phyloP scores from a whole-genome alignment of 225 moss, liverwort and hornwort genomes.

The Marchantia polymorpha region DNA sequence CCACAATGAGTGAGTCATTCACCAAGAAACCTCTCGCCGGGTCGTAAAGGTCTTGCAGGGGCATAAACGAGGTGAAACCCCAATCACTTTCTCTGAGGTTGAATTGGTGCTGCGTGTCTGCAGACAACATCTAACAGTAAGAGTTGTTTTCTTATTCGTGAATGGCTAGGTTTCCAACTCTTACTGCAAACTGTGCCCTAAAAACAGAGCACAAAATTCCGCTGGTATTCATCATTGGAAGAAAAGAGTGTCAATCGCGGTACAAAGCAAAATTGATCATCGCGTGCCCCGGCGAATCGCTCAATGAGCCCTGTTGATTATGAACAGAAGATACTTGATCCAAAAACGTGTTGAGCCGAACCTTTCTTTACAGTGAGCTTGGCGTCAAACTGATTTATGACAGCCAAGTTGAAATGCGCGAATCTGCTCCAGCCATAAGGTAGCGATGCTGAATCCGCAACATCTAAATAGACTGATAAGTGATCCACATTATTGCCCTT shows the following conservation, averaged over 20 bases:
- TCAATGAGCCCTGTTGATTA: background rate
- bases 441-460: slow-evolving; percentile 93
- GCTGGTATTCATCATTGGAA: background rate
- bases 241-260: background rate
- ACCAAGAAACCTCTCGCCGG: slow-evolving; percentile 85
- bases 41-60: slow-evolving; percentile 89
- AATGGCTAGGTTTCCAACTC: background rate
- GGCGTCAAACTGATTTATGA: slow-evolving; percentile 88
- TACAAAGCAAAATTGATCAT: background rate
- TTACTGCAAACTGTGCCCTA: slow-evolving; percentile 15
- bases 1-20: slow-evolving; percentile 92
- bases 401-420: slow-evolving; percentile 98
- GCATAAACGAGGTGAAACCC: slow-evolving; percentile 99
- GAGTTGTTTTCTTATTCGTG: background rate
- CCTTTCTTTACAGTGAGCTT: slow-evolving; percentile 99
- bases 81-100: slow-evolving; percentile 97
- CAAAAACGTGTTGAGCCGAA: slow-evolving; percentile 29
- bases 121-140: slow-evolving; percentile 27
- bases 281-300: background rate
- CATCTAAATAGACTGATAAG: slow-evolving; percentile 96
- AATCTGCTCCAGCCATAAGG: slow-evolving; percentile 99
- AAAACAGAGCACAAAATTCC: background rate
- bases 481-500: slow-evolving; percentile 99
- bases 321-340: slow-evolving; percentile 4
- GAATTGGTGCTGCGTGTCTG: slow-evolving; percentile 99